These are phyloP conservation scores for Cystobasidium onofrii DNA, from an alignment of 768 basidiomycete species.

Conservation along the genomic window DNA sequence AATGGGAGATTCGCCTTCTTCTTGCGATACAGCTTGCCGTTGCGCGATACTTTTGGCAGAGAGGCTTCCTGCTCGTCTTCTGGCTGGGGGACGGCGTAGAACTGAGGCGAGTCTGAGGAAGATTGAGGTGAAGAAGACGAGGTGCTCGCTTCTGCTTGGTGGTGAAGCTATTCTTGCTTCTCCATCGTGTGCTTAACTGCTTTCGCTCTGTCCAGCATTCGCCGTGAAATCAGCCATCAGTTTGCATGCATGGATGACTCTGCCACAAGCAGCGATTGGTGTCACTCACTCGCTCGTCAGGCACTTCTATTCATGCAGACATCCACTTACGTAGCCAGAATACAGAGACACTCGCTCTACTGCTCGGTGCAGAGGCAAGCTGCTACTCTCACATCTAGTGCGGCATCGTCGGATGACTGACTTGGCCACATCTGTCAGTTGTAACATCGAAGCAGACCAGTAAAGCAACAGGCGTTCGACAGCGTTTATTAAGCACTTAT, in stretches of 20 bases:
- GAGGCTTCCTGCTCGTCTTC: not conserved
- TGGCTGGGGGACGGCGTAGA: not conserved
- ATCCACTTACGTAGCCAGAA: too few species aligned
- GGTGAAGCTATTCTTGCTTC: not conserved
- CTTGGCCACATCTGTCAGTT: too few species aligned
- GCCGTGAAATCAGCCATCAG: not conserved
- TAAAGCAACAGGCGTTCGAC: too few species aligned
- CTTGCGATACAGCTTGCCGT: conserved; percentile 22
- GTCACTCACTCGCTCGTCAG: not conserved
- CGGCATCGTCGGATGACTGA: too few species aligned
- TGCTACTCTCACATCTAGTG: too few species aligned
- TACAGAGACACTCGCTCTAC: too few species aligned
- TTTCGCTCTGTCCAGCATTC: not conserved
- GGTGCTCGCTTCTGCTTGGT: not conserved
- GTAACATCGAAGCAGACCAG: too few species aligned
- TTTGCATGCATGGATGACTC: not conserved
- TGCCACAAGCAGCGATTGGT: not conserved
- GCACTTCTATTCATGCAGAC: too few species aligned
- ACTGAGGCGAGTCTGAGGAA: not conserved
- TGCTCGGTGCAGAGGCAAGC: too few species aligned
- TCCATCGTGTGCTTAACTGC: not conserved
- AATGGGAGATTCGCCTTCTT: conserved; percentile 17
- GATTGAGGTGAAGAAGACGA: not conserved
- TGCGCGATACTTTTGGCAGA: not conserved
- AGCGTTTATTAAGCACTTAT: too few species aligned